A percentile compares a stretch with the other conserved stretches of the same genome.
These are phyloP conservation scores for Ophiostoma perfectum DNA, from an alignment of 2,329 filamentous ascomycete species.

Conservation along the genomic window DNA sequence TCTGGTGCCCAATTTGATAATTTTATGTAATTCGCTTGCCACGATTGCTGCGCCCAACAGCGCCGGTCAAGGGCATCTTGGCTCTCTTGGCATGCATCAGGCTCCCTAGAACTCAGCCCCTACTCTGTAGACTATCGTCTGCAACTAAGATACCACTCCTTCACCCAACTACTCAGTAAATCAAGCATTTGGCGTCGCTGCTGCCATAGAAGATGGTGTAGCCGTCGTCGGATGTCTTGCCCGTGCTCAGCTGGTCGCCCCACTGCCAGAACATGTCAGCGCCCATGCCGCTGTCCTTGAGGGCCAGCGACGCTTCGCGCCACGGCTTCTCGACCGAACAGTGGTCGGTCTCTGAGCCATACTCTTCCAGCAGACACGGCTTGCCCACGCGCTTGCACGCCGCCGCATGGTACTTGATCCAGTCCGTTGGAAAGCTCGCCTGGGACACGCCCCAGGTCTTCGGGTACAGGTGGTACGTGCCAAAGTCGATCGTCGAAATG, in stretches of 20 bases:
- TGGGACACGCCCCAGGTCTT: constrained; percentile 30
- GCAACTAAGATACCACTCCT: background rate
- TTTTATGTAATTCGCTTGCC: no score
- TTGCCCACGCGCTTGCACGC: constrained; percentile 38
- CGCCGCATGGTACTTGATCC: constrained; percentile 37
- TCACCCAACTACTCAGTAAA: background rate
- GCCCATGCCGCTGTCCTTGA: constrained; percentile 32
- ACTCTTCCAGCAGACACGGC: constrained; percentile 40
- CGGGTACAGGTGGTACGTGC: constrained; percentile 38
- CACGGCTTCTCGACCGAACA: constrained; percentile 31
- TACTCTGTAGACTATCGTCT: no score
- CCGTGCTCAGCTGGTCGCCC: constrained; percentile 39
- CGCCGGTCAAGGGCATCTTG: no score
- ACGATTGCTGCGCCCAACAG: no score
- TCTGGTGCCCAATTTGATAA: no score
- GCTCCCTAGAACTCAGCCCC: no score
- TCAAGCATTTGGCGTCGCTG: background rate
- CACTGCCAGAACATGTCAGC: constrained; percentile 40
- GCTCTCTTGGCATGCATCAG: no score
- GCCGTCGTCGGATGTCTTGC: constrained; percentile 39
- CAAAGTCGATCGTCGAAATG: constrained; percentile 49
- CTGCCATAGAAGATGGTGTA: constrained; percentile 36
- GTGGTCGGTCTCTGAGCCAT: constrained; percentile 28
- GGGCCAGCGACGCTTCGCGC: constrained; percentile 33
- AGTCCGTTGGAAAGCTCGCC: constrained; percentile 35